Evolutionary conservation across 192 early-diverging fungal species (phyloP).

Genomic region (Umbelopsis isabellina): DNA sequence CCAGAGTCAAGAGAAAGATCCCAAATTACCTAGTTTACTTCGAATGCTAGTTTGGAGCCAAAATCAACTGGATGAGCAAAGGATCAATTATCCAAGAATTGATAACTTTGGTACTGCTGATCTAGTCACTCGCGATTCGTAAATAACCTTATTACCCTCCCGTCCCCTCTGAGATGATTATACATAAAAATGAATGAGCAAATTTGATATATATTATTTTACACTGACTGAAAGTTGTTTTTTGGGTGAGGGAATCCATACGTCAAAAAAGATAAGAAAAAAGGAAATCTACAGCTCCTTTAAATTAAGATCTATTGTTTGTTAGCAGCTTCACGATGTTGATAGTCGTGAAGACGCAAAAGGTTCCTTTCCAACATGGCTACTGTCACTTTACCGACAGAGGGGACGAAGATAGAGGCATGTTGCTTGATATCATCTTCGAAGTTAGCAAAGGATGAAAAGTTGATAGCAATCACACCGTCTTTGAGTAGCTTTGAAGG

Average conservation of each 20-base stretch:
- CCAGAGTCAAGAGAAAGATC: slow-evolving; percentile 92
- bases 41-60: slow-evolving; percentile 96
- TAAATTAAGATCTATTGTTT: slow-evolving; percentile 10
- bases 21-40: slow-evolving; percentile 88
- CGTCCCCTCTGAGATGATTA: neutral
- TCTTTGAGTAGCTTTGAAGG: slow-evolving; percentile 86
- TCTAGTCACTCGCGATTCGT: slow-evolving; percentile 49
- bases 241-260: neutral
- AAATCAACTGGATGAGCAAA: slow-evolving; percentile 83
- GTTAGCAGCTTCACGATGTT: slow-evolving; percentile 37
- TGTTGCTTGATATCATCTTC: slow-evolving; percentile 91
- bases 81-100: slow-evolving; percentile 82
- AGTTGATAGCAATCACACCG: slow-evolving; percentile 98
- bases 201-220: slow-evolving; percentile 17
- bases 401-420: slow-evolving; percentile 94
- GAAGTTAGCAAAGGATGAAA: slow-evolving; percentile 96
- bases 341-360: slow-evolving; percentile 83
- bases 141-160: neutral
- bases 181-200: neutral
- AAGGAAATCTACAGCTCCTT: neutral
- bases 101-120: slow-evolving; percentile 81
- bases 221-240: neutral
- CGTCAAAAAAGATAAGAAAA: neutral
- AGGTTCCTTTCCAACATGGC: slow-evolving; percentile 98
- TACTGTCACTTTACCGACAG: slow-evolving; percentile 98